phyloP scores from a whole-genome alignment of 2,329 filamentous ascomycete species.

The Alternaria incomplexa region DNA sequence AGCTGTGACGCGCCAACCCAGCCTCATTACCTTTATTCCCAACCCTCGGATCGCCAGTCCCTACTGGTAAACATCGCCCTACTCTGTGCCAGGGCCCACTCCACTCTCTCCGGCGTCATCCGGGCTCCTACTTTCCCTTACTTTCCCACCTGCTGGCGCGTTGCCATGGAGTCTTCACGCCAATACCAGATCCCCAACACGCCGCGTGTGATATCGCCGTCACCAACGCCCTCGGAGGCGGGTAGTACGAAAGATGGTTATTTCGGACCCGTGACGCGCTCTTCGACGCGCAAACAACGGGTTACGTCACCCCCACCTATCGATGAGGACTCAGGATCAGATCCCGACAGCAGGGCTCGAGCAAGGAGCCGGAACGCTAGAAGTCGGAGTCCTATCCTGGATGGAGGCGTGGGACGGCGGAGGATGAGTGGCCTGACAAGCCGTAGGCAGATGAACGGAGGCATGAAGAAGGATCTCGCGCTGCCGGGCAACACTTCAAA shows the following conservation, averaged over 20 bases:
- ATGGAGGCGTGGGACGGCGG: constrained; percentile 43
- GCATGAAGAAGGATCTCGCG: constrained; percentile 49
- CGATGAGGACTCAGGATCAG: constrained; percentile 65
- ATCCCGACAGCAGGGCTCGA: constrained; percentile 65
- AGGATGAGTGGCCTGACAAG: constrained; percentile 62
- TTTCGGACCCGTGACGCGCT: constrained; percentile 77
- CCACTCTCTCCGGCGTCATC: constrained; percentile 63
- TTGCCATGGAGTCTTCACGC: constrained; percentile 54
- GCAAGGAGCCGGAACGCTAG: constrained; percentile 53
- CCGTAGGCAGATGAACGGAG: constrained; percentile 47
- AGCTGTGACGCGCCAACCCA: constrained; percentile 23
- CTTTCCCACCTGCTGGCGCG: constrained; percentile 54
- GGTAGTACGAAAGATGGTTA: constrained; percentile 64
- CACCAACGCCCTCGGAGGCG: constrained; percentile 62
- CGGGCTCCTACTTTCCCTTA: constrained; percentile 64
- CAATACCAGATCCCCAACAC: constrained; percentile 72
- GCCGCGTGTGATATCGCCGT: constrained; percentile 88
- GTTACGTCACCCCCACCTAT: constrained; percentile 66
- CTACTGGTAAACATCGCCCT: constrained; percentile 34
- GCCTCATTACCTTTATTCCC: constrained; percentile 19
- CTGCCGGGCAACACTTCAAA: constrained; percentile 59
- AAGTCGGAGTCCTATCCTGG: constrained; percentile 70
- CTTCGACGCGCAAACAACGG: constrained; percentile 66
- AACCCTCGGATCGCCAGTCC: constrained; percentile 15
- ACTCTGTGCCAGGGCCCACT: constrained; percentile 32